Conservation (phyloP, 192 early-diverging fungal genomes). For the Linderina pennispora region DNA sequence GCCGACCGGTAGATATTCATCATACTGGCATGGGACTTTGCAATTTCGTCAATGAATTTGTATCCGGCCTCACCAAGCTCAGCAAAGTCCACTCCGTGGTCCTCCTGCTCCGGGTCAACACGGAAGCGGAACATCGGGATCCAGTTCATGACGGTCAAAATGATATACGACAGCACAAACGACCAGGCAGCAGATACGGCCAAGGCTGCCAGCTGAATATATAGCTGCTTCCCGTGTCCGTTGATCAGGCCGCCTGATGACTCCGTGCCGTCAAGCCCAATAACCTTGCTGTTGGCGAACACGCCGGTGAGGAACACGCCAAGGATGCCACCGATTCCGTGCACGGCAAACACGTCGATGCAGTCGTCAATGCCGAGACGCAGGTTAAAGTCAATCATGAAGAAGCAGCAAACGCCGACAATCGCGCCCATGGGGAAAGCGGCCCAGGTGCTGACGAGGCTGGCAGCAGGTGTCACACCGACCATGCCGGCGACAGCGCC, state of each 20-base stretch:
- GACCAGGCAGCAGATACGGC: constrained; percentile 58
- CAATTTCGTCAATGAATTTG: constrained; percentile 29
- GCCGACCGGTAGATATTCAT: neutral
- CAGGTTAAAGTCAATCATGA: constrained; percentile 57
- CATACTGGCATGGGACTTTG: constrained; percentile 2
- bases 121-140: constrained; percentile 52
- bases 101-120: constrained; percentile 47
- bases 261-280: constrained; percentile 52
- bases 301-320: constrained; percentile 88
- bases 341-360: constrained; percentile 77
- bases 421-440: constrained; percentile 71
- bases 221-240: constrained; percentile 61
- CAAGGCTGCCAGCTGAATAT: constrained; percentile 62
- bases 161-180: constrained; percentile 50
- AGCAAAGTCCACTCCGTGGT: constrained; percentile 46
- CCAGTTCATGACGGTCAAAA: constrained; percentile 51
- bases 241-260: constrained; percentile 59
- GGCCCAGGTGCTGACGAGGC: constrained; percentile 66
- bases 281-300: constrained; percentile 78
- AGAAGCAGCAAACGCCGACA: constrained; percentile 59
- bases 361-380: constrained; percentile 69
- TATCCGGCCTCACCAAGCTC: constrained; percentile 49
- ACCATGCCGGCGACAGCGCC: constrained; percentile 88
- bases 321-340: constrained; percentile 63
- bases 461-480: constrained; percentile 80